Base-by-base conservation (phyloP, 2,329 filamentous ascomycete species). In the Hirsutella minnesotensis region DNA sequence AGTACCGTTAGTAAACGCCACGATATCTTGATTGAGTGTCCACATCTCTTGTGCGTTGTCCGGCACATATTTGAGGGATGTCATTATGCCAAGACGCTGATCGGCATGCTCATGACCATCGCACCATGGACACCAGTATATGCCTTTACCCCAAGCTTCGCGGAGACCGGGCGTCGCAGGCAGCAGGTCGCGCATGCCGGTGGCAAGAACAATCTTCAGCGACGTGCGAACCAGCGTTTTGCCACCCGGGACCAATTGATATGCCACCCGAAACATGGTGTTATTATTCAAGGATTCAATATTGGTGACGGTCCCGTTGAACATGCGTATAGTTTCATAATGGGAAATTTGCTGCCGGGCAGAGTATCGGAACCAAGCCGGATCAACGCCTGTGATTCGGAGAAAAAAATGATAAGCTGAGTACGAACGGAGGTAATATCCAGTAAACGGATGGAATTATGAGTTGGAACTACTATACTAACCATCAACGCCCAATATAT, bases 51-150 rank as follows among this genome's bases (percentile, higher is more conserved):
- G 59, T 0, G 74, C 66, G 5, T 65, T 55, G 3, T 58, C 57
- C 0, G 72, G 57, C 0, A 72, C 59, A 21, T 70, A 60, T 1
- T 60, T 50, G 0, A 79, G 54, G 1, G 60, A 47, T 2, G 64
- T 68, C 0, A 81, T 53, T 27, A 81, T 62, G 2, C 76, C 75
- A 1, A 81, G 63, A 0, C 66, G 46, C 47, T 79, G 75, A 51
- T 79, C 73, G 0, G 69, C 70, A 53, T 80, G 75, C 57, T 81
- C 77, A 47, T 72, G 65, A 10, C 77, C 77, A 51, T 81, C 77
- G 47, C 77, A 81, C 77, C 77, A 81, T 0, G 75, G 74, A 42
- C 77, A 81, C 74, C 75, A 80, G 59, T 62, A 80, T 40, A 80
- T 69, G 7, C 77, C 77, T 46, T 72, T 65, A 39, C 73, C 75